Evolutionary conservation across 2,329 filamentous ascomycete genomes (phyloP).

Genomic region (Fusarium zealandicum): DNA sequence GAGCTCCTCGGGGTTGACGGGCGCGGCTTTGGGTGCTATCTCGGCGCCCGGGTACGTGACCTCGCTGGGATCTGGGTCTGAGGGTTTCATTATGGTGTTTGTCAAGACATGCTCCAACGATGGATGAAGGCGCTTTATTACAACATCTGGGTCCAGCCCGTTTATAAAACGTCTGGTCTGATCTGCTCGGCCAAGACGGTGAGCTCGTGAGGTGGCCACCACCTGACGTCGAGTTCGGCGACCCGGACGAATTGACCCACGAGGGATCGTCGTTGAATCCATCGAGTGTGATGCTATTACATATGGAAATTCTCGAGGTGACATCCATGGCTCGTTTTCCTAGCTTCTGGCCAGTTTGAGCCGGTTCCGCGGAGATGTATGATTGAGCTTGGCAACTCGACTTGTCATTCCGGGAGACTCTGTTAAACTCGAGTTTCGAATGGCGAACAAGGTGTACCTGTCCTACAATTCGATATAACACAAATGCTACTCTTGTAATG

Average conservation of each 20-base stretch:
- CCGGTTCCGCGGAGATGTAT: conserved; percentile 15
- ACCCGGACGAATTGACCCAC: conserved; percentile 22
- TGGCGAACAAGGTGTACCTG: too few relatives aligned
- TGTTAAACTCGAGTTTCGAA: too few relatives aligned
- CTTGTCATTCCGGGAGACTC: too few relatives aligned
- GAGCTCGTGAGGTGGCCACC: background rate
- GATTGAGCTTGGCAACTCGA: conserved; percentile 3
- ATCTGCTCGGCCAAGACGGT: too few relatives aligned
- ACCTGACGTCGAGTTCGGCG: background rate
- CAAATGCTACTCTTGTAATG: too few relatives aligned
- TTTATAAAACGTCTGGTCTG: too few relatives aligned
- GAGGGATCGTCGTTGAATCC: background rate
- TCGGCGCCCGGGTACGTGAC: conserved; percentile 12
- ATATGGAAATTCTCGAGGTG: background rate
- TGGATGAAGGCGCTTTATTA: too few relatives aligned
- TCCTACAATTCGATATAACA: too few relatives aligned
- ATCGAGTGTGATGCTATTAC: background rate
- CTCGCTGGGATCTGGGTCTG: conserved; percentile 12
- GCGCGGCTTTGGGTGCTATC: background rate
- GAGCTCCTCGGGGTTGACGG: conserved; percentile 1
- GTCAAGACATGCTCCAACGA: background rate
- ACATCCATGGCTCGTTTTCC: background rate
- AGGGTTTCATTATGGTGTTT: background rate
- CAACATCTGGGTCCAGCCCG: too few relatives aligned
- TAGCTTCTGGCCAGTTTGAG: conserved; percentile 2